Conservation (phyloP, 1,139 yeast genomes). For the Scheffersomyces titani region DNA sequence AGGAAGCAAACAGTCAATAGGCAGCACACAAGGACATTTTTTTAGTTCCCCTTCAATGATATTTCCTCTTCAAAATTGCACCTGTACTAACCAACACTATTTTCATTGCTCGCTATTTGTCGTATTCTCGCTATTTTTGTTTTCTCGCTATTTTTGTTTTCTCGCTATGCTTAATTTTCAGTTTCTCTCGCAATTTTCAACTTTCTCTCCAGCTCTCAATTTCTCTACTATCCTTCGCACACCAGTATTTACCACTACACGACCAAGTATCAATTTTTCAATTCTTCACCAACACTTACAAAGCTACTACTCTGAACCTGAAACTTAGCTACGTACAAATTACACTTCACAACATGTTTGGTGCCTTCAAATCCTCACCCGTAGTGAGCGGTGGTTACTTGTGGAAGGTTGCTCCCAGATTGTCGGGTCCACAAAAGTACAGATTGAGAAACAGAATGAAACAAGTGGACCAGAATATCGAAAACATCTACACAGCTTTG, state of each 20-base stretch:
- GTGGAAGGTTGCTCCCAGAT: conserved; percentile 71
- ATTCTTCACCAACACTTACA: not conserved
- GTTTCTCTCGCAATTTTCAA: not conserved
- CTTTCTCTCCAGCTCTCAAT: not conserved
- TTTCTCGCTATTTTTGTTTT: not conserved
- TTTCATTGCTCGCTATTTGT: not conserved
- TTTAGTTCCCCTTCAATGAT: no score
- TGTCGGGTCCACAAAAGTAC: conserved; percentile 79
- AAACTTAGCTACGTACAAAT: not conserved
- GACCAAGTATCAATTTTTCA: not conserved
- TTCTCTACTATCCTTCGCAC: not conserved
- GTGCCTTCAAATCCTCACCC: conserved; percentile 71
- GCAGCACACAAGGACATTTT: no score
- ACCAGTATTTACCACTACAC: not conserved
- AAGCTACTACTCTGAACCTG: not conserved
- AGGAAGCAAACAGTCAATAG: no score
- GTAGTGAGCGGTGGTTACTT: conserved; percentile 77
- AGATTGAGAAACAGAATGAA: conserved; percentile 83
- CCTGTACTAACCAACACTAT: no score
- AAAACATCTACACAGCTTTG: conserved; percentile 67
- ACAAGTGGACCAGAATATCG: conserved; percentile 78
- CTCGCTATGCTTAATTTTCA: not conserved
- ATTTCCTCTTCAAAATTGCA: not conserved
- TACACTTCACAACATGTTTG: conserved; percentile 55
- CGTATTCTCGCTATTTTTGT: not conserved